phyloP scores from a whole-genome alignment of 2,329 filamentous ascomycete genomes.

The Botrytis paeoniae region DNA sequence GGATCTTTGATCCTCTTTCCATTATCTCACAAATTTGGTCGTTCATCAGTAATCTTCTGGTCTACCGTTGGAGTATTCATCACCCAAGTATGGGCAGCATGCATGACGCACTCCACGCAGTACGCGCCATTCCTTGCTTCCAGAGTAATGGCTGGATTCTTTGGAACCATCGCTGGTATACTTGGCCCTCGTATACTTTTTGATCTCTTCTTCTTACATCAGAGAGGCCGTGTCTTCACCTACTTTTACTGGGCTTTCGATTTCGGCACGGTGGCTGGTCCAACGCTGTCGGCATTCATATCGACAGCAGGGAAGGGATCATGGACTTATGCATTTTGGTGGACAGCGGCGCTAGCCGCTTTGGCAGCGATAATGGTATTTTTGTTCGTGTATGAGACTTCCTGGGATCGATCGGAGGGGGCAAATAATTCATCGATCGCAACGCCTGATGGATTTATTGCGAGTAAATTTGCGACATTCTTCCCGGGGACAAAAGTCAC shows the following conservation, averaged over 20 bases:
- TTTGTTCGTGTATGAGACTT: slow-evolving; percentile 42
- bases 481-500: slow-evolving; percentile 24
- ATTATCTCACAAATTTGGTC: slow-evolving; percentile 39
- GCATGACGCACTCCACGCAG: slow-evolving; percentile 38
- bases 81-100: slow-evolving; percentile 29
- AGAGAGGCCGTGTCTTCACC: slow-evolving; percentile 42
- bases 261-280: slow-evolving; percentile 40
- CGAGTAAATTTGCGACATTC: slow-evolving; percentile 23
- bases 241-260: slow-evolving; percentile 39
- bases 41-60: slow-evolving; percentile 42
- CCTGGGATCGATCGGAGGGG: slow-evolving; percentile 35
- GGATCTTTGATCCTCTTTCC: slow-evolving; percentile 42
- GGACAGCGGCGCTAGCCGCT: slow-evolving; percentile 40
- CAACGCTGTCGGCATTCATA: slow-evolving; percentile 43
- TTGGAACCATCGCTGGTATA: slow-evolving; percentile 41
- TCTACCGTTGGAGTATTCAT: slow-evolving; percentile 37
- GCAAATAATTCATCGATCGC: slow-evolving; percentile 24
- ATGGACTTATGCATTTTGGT: slow-evolving; percentile 44
- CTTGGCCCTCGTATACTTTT: slow-evolving; percentile 43
- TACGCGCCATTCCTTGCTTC: slow-evolving; percentile 37
- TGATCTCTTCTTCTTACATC: slow-evolving; percentile 45
- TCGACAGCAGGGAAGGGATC: slow-evolving; percentile 35
- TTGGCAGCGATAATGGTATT: slow-evolving; percentile 40
- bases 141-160: slow-evolving; percentile 41
- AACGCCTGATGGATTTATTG: slow-evolving; percentile 29